These are phyloP conservation scores for Platanthera guangdongensis DNA, from an alignment of 106 monocot genomes.

Conservation along the genomic window DNA sequence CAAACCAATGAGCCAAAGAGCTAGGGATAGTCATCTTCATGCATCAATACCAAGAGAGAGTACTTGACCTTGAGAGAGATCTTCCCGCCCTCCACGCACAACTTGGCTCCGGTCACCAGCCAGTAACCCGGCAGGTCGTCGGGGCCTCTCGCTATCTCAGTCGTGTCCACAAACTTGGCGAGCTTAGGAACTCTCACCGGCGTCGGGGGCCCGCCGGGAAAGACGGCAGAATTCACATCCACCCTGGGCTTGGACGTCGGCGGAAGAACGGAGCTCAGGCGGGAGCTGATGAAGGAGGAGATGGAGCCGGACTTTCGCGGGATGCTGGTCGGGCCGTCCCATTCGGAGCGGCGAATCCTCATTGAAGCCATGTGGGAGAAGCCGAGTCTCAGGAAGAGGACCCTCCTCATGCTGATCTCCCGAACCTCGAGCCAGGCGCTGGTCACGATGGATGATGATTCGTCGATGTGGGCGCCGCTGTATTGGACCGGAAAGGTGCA, in stretches of 20 bases:
- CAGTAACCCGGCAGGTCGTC: constrained; percentile 72
- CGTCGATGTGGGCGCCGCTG: constrained; percentile 29
- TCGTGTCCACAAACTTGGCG: constrained; percentile 43
- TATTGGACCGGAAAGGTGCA: constrained; percentile 63
- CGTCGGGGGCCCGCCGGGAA: constrained; percentile 49
- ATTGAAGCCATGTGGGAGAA: constrained; percentile 58
- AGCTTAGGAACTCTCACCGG: constrained; percentile 37
- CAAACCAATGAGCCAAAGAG: no score
- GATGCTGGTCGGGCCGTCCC: constrained; percentile 29
- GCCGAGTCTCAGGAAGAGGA: constrained; percentile 70
- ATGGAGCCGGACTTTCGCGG: constrained; percentile 34
- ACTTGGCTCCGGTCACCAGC: constrained; percentile 72
- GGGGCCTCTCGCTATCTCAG: constrained; percentile 49
- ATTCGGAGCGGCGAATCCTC: constrained; percentile 65
- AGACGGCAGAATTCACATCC: constrained; percentile 69
- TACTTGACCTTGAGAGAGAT: constrained; percentile 66
- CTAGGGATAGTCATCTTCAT: constrained; percentile 14
- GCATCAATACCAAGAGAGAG: constrained; percentile 34
- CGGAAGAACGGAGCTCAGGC: constrained; percentile 25
- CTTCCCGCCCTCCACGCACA: constrained; percentile 48
- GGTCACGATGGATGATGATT: constrained; percentile 56
- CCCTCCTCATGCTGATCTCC: constrained; percentile 42
- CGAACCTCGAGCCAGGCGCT: constrained; percentile 66
- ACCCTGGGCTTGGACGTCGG: constrained; percentile 21
- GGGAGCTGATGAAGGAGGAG: constrained; percentile 24